Conservation (phyloP, 2,329 filamentous ascomycete species). For the Neoarthrinium moseri region DNA sequence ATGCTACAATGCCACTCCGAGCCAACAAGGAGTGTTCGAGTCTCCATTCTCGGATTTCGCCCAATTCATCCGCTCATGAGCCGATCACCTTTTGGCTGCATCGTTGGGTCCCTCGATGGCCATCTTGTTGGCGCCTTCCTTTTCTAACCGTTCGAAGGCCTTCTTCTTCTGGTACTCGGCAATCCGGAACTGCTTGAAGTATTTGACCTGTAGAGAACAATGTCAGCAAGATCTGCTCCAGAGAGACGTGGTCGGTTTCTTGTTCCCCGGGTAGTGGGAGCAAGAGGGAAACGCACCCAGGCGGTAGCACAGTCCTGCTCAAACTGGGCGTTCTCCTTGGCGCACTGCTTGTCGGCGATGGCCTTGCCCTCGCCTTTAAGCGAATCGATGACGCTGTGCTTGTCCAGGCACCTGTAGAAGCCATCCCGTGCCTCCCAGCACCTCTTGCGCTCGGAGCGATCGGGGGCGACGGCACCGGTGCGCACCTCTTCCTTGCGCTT, state of each 20-base stretch:
- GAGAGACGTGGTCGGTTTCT: too few relatives aligned
- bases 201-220: conserved; percentile 71
- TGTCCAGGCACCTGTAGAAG: conserved; percentile 87
- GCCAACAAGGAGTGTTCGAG: too few relatives aligned
- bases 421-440: conserved; percentile 90
- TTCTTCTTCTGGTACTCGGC: conserved; percentile 86
- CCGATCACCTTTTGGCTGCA: conserved; percentile 9
- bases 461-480: conserved; percentile 69
- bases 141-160: conserved; percentile 72
- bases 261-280: not conserved
- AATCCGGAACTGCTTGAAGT: conserved; percentile 95
- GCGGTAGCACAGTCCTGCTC: conserved; percentile 83
- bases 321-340: conserved; percentile 62
- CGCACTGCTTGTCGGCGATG: conserved; percentile 56
- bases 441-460: conserved; percentile 72
- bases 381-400: conserved; percentile 77
- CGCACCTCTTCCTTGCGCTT: conserved; percentile 55
- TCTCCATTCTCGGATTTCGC: too few relatives aligned
- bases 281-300: conserved; percentile 65
- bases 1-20: too few relatives aligned
- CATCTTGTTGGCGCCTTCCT: conserved; percentile 68
- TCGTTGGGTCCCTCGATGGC: conserved; percentile 15
- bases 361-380: conserved; percentile 53
- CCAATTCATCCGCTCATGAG: too few relatives aligned
- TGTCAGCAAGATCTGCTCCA: not conserved